Conservation (phyloP, 2,329 filamentous ascomycete species). For the Cladophialophora psammophila region DNA sequence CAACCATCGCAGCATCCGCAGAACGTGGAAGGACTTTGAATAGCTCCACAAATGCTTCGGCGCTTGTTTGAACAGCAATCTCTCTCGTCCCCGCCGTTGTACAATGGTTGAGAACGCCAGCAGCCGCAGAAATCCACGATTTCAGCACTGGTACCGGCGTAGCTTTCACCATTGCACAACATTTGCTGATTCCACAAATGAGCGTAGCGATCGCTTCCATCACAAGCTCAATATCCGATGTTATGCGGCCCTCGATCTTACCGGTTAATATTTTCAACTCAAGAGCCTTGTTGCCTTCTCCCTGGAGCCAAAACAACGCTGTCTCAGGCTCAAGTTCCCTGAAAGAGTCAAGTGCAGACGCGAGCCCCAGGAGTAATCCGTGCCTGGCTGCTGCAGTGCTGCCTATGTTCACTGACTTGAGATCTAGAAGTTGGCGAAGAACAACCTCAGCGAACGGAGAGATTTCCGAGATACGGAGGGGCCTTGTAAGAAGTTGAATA, state of each 20-base stretch:
- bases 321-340: neutral
- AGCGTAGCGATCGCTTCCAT: constrained; percentile 36
- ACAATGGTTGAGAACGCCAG: constrained; percentile 49
- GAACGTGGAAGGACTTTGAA: constrained; percentile 47
- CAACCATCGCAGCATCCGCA: constrained; percentile 47
- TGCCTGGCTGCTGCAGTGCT: constrained; percentile 53
- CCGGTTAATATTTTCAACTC: constrained; percentile 30
- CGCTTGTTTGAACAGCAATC: constrained; percentile 50
- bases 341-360: constrained; percentile 49
- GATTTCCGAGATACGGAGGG: constrained; percentile 7
- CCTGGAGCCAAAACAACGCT: constrained; percentile 19
- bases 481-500: constrained; percentile 62
- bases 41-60: constrained; percentile 49
- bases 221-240: constrained; percentile 41
- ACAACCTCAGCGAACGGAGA: constrained; percentile 24
- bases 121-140: constrained; percentile 43
- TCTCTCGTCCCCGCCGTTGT: constrained; percentile 50
- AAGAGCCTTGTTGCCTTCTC: constrained; percentile 20
- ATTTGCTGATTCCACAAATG: constrained; percentile 37
- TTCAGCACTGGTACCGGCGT: neutral
- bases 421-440: constrained; percentile 46
- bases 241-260: constrained; percentile 39
- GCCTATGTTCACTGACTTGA: constrained; percentile 48
- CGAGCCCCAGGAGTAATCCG: constrained; percentile 52
- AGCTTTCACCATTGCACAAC: neutral